phyloP scores from a whole-genome alignment of 176 grass and related monocot genomes.

The Juncus inflexus region DNA sequence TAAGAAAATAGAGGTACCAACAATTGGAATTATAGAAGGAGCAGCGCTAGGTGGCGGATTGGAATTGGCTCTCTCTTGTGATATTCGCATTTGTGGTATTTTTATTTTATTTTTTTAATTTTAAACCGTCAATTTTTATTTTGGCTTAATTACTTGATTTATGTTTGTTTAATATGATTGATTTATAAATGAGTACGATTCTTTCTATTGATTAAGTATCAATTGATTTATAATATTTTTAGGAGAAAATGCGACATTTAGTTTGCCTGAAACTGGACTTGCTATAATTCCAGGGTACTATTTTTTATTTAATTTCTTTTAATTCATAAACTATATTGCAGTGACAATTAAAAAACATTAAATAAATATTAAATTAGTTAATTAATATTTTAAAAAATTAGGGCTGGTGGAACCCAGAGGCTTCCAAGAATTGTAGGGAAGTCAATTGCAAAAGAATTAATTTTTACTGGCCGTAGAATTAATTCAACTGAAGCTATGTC shows the following conservation, averaged over 20 bases:
- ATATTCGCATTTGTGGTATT: conserved; percentile 76
- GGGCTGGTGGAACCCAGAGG: conserved; percentile 81
- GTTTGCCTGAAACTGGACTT: conserved; percentile 88
- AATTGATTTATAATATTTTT: conserved; percentile 18
- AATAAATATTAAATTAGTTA: conserved; percentile 12
- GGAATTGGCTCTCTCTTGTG: conserved; percentile 77
- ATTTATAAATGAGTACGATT: not conserved
- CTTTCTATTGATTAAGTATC: not conserved
- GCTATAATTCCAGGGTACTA: conserved; percentile 94
- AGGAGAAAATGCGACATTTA: conserved; percentile 74
- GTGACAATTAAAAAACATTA: no score
- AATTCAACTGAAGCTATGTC: conserved; percentile 66
- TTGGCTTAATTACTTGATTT: not conserved
- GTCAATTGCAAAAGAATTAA: conserved; percentile 78
- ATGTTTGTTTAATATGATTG: not conserved
- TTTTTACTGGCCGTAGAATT: conserved; percentile 80
- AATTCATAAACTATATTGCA: conserved; percentile 20
- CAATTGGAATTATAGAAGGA: conserved; percentile 79
- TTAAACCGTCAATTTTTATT: conserved; percentile 2
- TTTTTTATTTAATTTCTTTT: conserved; percentile 22
- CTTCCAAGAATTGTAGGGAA: conserved; percentile 88
- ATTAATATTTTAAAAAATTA: conserved; percentile 32
- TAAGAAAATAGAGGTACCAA: conserved; percentile 64
- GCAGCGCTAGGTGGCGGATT: conserved; percentile 75
- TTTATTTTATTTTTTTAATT: not conserved